Evolutionary conservation across 192 early-diverging fungal species (phyloP).

Genomic region (Geranomyces michiganensis): DNA sequence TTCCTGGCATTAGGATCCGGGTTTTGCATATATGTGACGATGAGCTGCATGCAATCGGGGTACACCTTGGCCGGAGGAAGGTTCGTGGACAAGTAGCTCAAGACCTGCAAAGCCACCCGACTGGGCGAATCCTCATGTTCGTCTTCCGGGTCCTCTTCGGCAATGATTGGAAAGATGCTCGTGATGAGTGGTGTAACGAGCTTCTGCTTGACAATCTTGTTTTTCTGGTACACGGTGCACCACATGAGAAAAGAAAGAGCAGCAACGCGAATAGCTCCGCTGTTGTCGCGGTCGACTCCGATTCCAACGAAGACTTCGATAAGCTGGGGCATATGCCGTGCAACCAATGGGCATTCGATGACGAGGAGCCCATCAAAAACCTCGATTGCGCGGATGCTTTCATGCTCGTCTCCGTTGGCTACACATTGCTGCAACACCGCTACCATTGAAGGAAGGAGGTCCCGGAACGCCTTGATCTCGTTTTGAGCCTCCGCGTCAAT

Average conservation of each 20-base stretch:
- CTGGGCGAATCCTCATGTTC: constrained; percentile 82
- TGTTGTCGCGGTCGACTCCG: constrained; percentile 69
- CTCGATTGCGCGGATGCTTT: constrained; percentile 78
- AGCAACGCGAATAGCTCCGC: constrained; percentile 73
- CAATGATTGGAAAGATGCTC: constrained; percentile 78
- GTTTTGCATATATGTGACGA: constrained; percentile 80
- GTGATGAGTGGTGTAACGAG: constrained; percentile 79
- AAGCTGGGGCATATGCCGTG: constrained; percentile 76
- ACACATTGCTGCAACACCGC: constrained; percentile 81
- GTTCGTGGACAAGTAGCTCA: constrained; percentile 80
- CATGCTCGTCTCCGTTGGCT: constrained; percentile 72
- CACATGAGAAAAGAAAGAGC: constrained; percentile 83
- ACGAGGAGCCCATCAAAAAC: constrained; percentile 80
- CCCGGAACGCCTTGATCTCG: constrained; percentile 72
- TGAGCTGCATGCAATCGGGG: constrained; percentile 71
- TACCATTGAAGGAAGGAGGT: constrained; percentile 82
- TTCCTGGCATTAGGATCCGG: constrained; percentile 75
- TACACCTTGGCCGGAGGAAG: constrained; percentile 88
- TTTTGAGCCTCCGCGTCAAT: constrained; percentile 72
- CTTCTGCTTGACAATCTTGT: constrained; percentile 81
- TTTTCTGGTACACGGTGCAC: constrained; percentile 75
- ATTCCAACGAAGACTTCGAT: constrained; percentile 80
- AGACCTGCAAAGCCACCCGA: constrained; percentile 65
- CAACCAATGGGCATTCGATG: constrained; percentile 77
- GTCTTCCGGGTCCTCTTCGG: constrained; percentile 80